Conservation (phyloP, 257 asterid species). For the Gentiana dahurica region DNA sequence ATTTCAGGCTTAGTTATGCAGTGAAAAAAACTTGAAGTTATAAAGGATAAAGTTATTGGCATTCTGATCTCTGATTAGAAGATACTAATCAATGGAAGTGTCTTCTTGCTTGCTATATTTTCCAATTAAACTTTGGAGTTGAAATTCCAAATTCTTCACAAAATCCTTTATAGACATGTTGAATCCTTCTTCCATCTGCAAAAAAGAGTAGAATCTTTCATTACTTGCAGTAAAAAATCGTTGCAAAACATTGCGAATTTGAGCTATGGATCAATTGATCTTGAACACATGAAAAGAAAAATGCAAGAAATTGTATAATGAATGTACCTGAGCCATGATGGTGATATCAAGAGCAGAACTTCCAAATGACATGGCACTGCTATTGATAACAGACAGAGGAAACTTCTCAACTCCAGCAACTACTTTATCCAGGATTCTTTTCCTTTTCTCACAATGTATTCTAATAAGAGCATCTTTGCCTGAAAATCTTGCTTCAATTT, state of each 20-base stretch:
- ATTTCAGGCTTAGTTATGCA: background rate
- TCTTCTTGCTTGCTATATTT: background rate
- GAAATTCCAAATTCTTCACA: conserved; percentile 13
- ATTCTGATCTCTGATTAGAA: background rate
- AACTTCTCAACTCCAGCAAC: conserved; percentile 33
- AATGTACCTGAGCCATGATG: conserved; percentile 34
- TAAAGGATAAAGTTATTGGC: background rate
- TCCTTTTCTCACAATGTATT: conserved; percentile 31
- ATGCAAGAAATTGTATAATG: background rate
- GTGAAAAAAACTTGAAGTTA: background rate
- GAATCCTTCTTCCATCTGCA: conserved; percentile 30
- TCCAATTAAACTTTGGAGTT: conserved; percentile 8
- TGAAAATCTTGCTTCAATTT: conserved; percentile 29
- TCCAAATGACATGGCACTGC: conserved; percentile 27
- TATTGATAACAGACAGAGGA: conserved; percentile 19
- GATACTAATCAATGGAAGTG: background rate
- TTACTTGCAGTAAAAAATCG: no score
- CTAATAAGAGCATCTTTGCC: conserved; percentile 22
- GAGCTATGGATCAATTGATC: background rate
- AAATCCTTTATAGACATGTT: conserved; percentile 18
- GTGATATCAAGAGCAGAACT: conserved; percentile 27
- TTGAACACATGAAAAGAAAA: background rate
- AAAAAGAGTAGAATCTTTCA: background rate
- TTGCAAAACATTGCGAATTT: no score
- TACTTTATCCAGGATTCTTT: conserved; percentile 23